Conservation (phyloP, 2,329 filamentous ascomycete genomes). For the Cercospora sesami region DNA sequence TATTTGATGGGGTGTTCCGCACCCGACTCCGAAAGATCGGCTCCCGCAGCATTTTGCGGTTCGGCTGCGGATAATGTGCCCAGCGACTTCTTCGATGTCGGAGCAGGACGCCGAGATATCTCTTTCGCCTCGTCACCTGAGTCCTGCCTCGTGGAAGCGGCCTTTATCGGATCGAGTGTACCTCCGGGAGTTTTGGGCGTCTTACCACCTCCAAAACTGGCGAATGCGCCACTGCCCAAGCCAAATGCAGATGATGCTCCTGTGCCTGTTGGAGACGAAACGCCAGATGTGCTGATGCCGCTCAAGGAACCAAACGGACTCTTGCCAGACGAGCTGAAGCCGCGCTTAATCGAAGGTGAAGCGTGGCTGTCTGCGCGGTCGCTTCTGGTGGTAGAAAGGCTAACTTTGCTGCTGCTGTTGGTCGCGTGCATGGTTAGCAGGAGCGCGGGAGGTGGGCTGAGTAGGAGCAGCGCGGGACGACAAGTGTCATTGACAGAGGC, state of each 20-base stretch:
- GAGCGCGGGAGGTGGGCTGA: conserved; percentile 5
- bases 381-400: conserved; percentile 72
- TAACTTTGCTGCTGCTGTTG: conserved; percentile 80
- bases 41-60: conserved; percentile 41
- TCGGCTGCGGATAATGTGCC: conserved; percentile 25
- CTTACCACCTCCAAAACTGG: conserved; percentile 76
- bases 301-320: conserved; percentile 74
- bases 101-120: conserved; percentile 26
- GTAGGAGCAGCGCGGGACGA: neutral
- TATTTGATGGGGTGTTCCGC: conserved; percentile 64
- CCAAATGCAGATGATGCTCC: conserved; percentile 87
- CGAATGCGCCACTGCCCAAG: conserved; percentile 91
- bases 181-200: conserved; percentile 76
- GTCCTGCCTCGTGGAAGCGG: conserved; percentile 63
- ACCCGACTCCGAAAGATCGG: conserved; percentile 30
- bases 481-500: neutral
- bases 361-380: conserved; percentile 56
- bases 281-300: conserved; percentile 62
- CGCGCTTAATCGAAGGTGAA: conserved; percentile 66
- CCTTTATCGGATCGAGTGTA: conserved; percentile 73
- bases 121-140: conserved; percentile 46
- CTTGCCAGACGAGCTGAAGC: conserved; percentile 70
- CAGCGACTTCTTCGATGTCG: conserved; percentile 32
- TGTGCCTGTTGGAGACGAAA: conserved; percentile 72
- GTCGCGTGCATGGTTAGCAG: conserved; percentile 33